Evolutionary conservation across 108 stramenopile genomes (phyloP).

Genomic region (Heterococcus sp.): DNA sequence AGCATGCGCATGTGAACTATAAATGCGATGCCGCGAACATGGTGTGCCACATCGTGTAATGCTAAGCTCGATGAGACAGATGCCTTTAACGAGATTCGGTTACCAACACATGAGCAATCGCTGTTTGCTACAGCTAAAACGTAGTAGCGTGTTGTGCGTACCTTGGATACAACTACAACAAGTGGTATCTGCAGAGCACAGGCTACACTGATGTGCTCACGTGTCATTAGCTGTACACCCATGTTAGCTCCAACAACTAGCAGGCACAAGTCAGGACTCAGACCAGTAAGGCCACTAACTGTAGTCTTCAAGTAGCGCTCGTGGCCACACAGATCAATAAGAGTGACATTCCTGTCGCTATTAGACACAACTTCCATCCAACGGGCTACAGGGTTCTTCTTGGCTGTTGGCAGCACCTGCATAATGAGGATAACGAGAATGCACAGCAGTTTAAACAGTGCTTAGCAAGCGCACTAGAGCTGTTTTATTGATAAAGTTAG

Average conservation of each 20-base stretch:
- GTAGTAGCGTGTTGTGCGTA: no score
- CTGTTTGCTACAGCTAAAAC: no score
- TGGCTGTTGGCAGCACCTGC: conserved; percentile 51
- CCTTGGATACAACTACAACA: neutral
- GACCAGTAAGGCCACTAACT: conserved; percentile 85
- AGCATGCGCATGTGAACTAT: no score
- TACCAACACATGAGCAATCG: no score
- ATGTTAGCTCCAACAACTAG: conserved; percentile 92
- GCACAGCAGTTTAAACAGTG: conserved; percentile 1
- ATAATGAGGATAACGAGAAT: neutral
- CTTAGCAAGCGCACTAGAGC: neutral
- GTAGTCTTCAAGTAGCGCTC: conserved; percentile 98
- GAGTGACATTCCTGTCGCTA: conserved; percentile 75
- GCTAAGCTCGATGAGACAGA: no score
- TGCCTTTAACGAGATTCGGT: no score
- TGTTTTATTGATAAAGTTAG: no score
- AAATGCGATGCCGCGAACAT: no score
- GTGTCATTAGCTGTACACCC: conserved; percentile 96
- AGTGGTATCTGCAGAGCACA: conserved; percentile 90
- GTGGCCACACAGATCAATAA: conserved; percentile 97
- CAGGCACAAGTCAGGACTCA: conserved; percentile 88
- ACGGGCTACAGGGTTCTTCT: conserved; percentile 35
- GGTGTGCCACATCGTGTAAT: no score
- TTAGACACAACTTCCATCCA: conserved; percentile 62
- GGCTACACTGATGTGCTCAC: conserved; percentile 93